A percentile compares a stretch with the other conserved stretches of the same genome.
Conservation (phyloP, 2,329 filamentous ascomycete species). For the Aspergillus pseudotamarii region DNA sequence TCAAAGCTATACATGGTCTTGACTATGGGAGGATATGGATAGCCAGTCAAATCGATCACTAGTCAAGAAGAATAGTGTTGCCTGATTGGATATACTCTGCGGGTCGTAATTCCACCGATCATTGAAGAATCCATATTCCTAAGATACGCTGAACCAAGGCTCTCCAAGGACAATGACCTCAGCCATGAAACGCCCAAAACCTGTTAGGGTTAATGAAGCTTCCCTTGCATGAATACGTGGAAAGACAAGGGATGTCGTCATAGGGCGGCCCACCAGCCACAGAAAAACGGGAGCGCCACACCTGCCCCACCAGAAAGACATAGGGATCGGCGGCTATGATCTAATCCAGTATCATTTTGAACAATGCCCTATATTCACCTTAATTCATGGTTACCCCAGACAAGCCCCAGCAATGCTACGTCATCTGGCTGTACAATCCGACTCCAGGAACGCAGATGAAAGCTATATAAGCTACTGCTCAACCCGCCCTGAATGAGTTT, state of each 20-base stretch:
- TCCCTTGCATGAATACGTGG: no score
- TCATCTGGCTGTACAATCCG: neutral
- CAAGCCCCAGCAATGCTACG: neutral
- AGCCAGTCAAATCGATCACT: neutral
- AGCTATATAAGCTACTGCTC: neutral
- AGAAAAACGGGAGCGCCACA: neutral
- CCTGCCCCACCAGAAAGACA: neutral
- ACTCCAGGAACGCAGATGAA: neutral
- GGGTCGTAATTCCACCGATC: neutral
- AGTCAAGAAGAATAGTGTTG: neutral
- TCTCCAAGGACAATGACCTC: neutral
- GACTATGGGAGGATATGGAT: no score
- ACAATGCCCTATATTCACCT: neutral
- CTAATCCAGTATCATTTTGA: neutral
- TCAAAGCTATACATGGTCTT: no score
- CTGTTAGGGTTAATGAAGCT: neutral
- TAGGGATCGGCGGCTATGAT: neutral
- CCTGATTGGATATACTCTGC: neutral
- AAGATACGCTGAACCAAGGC: neutral
- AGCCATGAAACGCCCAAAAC: neutral
- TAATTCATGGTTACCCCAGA: neutral
- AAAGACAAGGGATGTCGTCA: neutral
- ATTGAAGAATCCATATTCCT: neutral
- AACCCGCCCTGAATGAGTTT: neutral
- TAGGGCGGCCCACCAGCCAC: neutral